These are phyloP conservation scores for Cylindrotheca closterium DNA, from an alignment of 108 stramenopile genomes.

Conservation along the genomic window DNA sequence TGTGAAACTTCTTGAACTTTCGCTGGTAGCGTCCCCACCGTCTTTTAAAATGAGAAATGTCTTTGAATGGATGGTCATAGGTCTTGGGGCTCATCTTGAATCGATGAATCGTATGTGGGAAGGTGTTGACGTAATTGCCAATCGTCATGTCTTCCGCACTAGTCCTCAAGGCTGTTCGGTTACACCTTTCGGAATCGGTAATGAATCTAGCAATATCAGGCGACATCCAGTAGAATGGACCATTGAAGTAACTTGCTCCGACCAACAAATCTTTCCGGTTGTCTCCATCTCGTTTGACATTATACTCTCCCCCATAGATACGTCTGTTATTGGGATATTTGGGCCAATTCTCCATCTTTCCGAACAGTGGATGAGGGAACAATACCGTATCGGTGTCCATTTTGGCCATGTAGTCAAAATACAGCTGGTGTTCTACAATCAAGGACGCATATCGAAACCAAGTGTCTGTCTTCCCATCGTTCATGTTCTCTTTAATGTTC, in stretches of 20 bases:
- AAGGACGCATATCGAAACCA: conserved; percentile 8
- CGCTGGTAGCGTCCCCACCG: conserved; percentile 2
- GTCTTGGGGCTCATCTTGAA: neutral
- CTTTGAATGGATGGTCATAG: conserved; percentile 7
- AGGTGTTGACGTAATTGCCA: conserved; percentile 28
- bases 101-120: conserved; percentile 8
- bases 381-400: conserved; percentile 6
- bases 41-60: neutral
- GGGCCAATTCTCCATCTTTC: neutral
- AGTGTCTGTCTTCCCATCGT: neutral
- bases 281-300: conserved; percentile 4
- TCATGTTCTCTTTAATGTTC: no score
- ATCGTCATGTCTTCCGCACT: conserved; percentile 26
- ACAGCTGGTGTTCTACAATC: neutral
- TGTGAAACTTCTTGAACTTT: no score
- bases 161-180: conserved; percentile 4
- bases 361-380: neutral
- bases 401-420: conserved; percentile 4
- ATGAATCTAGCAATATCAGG: conserved; percentile 28
- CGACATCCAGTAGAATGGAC: conserved; percentile 29
- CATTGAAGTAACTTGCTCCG: conserved; percentile 21
- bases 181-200: conserved; percentile 9
- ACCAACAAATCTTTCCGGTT: no score
- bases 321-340: conserved; percentile 22
- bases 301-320: conserved; percentile 25